phyloP scores from a whole-genome alignment of 345 rosid genomes.

The Lepidium africanum region DNA sequence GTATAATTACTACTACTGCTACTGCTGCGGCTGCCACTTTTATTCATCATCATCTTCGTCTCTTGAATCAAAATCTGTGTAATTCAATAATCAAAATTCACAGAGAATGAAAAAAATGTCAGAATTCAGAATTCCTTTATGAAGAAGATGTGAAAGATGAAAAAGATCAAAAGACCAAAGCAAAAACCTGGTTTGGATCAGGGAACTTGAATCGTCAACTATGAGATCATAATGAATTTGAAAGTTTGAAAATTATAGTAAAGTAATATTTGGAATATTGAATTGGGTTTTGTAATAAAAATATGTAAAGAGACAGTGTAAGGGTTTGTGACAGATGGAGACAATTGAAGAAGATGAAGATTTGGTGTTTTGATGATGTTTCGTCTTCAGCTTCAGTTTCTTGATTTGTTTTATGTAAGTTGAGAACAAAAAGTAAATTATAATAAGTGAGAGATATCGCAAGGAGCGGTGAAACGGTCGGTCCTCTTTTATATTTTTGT shows the following conservation, averaged over 20 bases:
- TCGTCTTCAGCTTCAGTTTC: slow-evolving; percentile 22
- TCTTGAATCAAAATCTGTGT: background rate
- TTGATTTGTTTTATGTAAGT: slow-evolving; percentile 2
- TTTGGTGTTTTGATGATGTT: slow-evolving; percentile 7
- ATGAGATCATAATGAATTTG: slow-evolving; percentile 3
- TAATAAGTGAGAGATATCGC: background rate
- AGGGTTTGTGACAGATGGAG: background rate
- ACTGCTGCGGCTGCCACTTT: background rate
- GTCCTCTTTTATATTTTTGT: background rate
- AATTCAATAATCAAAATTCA: background rate
- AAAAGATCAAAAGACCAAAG: background rate
- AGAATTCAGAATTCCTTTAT: background rate
- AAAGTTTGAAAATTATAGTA: background rate
- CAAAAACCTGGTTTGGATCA: background rate
- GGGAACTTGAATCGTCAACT: background rate
- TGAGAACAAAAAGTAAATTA: background rate
- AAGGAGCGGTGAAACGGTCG: slow-evolving; percentile 28
- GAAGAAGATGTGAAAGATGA: background rate
- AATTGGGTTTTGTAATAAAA: background rate
- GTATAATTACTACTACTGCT: background rate
- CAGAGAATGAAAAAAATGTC: background rate
- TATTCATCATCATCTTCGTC: slow-evolving; percentile 10
- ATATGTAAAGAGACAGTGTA: background rate
- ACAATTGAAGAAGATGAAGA: slow-evolving; percentile 10
- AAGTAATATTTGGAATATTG: background rate